Conservation (phyloP, 2,329 filamentous ascomycete species). For the Fonsecaea nubica region DNA sequence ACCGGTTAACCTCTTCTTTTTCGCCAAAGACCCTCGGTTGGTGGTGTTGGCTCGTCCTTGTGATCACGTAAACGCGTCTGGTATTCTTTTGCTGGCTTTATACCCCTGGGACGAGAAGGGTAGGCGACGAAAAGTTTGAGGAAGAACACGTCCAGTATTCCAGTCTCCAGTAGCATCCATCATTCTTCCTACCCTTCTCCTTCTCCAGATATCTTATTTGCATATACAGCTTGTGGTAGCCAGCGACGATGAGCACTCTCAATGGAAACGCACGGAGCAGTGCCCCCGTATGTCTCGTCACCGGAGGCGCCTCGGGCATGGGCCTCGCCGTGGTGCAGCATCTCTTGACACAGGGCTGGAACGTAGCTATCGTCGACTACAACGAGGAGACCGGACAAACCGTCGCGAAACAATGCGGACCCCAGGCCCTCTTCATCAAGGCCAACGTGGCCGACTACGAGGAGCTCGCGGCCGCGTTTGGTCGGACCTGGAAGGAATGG, state of each 20-base stretch:
- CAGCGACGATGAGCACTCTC: not conserved
- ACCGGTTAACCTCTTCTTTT: conserved; percentile 2
- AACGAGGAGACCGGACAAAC: not conserved
- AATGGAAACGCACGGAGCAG: not conserved
- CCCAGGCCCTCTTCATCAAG: not conserved
- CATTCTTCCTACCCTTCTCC: not conserved
- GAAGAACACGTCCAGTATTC: not conserved
- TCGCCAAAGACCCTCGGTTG: conserved; percentile 2
- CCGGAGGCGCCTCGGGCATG: conserved; percentile 10
- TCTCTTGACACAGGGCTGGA: conserved; percentile 5
- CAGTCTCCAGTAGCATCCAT: not conserved
- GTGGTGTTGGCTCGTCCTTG: not conserved
- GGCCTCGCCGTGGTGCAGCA: not conserved
- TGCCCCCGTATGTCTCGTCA: conserved; percentile 2
- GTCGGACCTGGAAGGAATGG: conserved; percentile 8
- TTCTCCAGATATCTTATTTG: not conserved
- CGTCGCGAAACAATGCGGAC: not conserved
- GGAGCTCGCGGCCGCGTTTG: conserved; percentile 4
- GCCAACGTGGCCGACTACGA: conserved; percentile 10
- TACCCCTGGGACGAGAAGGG: not conserved
- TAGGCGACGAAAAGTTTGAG: not conserved
- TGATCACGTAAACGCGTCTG: not conserved
- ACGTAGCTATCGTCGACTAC: conserved; percentile 10
- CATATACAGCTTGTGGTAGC: not conserved
- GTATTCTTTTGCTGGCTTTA: not conserved